Conservation (phyloP, 768 basidiomycete genomes). For the Boletus tomentosulus region DNA sequence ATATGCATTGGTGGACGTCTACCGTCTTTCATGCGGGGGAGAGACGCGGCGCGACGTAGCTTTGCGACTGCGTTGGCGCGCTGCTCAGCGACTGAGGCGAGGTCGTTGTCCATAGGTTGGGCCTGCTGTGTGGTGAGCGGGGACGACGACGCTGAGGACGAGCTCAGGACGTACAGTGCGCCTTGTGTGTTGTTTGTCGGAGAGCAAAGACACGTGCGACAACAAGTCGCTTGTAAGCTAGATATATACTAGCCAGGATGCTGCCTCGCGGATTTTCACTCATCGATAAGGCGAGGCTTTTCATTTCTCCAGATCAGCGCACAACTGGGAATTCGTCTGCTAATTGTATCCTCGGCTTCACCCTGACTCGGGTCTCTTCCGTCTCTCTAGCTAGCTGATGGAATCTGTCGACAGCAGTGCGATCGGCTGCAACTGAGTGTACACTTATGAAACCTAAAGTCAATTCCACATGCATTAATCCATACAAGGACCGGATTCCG, state of each 20-base stretch:
- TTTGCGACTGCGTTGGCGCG: constrained; percentile 85
- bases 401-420: no score
- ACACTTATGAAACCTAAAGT: constrained; percentile 14
- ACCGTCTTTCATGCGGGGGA: constrained; percentile 90
- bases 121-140: constrained; percentile 3
- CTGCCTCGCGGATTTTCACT: no score
- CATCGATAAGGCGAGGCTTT: no score
- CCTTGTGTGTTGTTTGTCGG: background rate
- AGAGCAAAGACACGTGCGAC: background rate
- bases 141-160: background rate
- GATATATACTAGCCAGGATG: no score
- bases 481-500: background rate
- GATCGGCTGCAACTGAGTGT: no score
- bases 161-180: constrained; percentile 9
- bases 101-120: constrained; percentile 33
- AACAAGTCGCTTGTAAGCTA: no score
- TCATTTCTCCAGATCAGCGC: no score
- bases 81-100: constrained; percentile 60
- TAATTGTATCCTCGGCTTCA: no score
- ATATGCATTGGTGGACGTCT: constrained; percentile 83
- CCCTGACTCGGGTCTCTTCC: no score
- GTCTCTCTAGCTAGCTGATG: no score
- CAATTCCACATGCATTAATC: constrained; percentile 13
- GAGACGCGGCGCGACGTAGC: constrained; percentile 86
- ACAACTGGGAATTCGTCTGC: no score